Evolutionary conservation across 306 rosid species (phyloP).

Genomic region (Casuarina cunninghamiana): DNA sequence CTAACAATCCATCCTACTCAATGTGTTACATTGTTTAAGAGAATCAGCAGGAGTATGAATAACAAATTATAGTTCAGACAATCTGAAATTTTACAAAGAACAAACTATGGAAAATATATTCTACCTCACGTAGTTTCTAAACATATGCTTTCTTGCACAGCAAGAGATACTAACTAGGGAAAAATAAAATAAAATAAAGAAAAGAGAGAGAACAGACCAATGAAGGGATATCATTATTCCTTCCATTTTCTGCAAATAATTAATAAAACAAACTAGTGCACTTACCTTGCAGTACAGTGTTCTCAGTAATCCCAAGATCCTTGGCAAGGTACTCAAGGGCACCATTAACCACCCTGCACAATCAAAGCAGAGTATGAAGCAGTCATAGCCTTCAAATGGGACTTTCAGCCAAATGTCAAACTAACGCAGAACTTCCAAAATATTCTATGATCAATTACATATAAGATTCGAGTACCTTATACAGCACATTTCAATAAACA

Average conservation of each 20-base stretch:
- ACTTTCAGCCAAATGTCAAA: neutral
- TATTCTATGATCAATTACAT: slow-evolving; percentile 11
- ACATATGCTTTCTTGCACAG: neutral
- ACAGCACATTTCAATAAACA: neutral
- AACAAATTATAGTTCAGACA: slow-evolving; percentile 10
- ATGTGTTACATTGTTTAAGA: slow-evolving; percentile 27
- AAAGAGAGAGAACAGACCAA: neutral
- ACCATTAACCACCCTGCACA: slow-evolving; percentile 89
- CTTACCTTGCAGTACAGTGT: slow-evolving; percentile 74
- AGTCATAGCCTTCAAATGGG: slow-evolving; percentile 16
- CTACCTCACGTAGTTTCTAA: neutral
- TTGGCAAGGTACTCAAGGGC: slow-evolving; percentile 88
- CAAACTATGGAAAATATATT: neutral
- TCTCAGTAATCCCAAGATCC: slow-evolving; percentile 81
- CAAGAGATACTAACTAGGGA: neutral
- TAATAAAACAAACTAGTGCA: neutral
- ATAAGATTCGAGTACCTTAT: slow-evolving; percentile 6
- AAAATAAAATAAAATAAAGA: neutral
- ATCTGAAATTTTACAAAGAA: slow-evolving; percentile 10
- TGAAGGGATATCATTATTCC: neutral
- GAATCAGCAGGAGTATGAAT: slow-evolving; percentile 25
- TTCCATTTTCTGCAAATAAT: neutral
- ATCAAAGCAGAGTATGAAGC: slow-evolving; percentile 14
- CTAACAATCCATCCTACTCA: slow-evolving; percentile 91
- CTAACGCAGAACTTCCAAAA: slow-evolving; percentile 14